Evolutionary conservation across 2,329 filamentous ascomycete genomes (phyloP).

Genomic region (Claviceps sp.): DNA sequence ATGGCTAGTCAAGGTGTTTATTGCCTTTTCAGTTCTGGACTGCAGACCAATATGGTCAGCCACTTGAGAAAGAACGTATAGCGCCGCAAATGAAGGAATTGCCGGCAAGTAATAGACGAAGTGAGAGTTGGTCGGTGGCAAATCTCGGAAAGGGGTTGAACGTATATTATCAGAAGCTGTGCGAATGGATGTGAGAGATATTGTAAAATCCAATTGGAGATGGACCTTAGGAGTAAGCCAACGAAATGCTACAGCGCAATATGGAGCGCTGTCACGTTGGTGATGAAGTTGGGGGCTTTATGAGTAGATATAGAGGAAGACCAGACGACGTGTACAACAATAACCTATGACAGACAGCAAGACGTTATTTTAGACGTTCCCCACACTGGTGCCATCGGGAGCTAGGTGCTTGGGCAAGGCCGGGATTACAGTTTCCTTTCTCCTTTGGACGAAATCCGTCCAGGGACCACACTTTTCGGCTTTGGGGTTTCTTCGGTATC

Average conservation of each 20-base stretch:
- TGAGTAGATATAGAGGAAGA: constrained; percentile 7
- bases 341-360: too few relatives aligned
- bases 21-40: too few relatives aligned
- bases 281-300: constrained; percentile 8
- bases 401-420: constrained; percentile 3
- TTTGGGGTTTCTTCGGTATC: constrained; percentile 6
- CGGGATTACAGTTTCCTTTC: constrained; percentile 1
- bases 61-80: too few relatives aligned
- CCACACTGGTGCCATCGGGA: constrained; percentile 5
- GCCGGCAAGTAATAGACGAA: too few relatives aligned
- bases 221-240: background rate
- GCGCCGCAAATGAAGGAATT: too few relatives aligned
- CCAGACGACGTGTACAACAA: background rate
- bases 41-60: too few relatives aligned
- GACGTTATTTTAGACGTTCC: background rate
- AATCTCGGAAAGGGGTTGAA: background rate
- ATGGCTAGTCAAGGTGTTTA: too few relatives aligned
- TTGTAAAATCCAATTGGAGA: background rate
- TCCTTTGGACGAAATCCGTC: background rate
- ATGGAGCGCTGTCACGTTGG: background rate
- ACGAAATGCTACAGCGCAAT: background rate
- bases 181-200: background rate
- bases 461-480: constrained; percentile 4
- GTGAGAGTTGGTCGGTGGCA: too few relatives aligned
- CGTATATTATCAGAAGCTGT: background rate